Conservation (phyloP, 495 filamentous ascomycete species). For the Hypoxylon cercidicola region DNA sequence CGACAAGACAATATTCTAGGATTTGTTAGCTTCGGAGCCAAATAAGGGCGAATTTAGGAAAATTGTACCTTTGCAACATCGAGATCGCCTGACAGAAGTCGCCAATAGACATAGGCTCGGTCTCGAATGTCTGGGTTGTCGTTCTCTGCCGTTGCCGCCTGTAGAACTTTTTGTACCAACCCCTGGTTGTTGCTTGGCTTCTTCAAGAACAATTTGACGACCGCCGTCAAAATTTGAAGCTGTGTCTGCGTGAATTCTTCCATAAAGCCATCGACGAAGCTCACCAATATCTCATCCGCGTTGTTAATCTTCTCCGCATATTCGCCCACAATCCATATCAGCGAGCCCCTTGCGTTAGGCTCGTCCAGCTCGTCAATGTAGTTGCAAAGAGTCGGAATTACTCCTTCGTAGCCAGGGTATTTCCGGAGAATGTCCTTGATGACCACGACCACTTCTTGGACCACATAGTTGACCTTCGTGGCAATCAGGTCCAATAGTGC, state of each 20-base stretch:
- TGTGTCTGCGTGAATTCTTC: constrained; percentile 96
- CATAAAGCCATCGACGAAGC: constrained; percentile 91
- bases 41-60: not conserved
- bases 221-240: constrained; percentile 93
- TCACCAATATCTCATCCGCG: constrained; percentile 85
- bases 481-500: constrained; percentile 92
- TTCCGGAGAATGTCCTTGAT: constrained; percentile 99
- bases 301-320: constrained; percentile 99
- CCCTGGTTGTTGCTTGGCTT: constrained; percentile 88
- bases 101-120: constrained; percentile 98
- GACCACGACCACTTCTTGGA: constrained; percentile 96
- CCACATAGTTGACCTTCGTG: constrained; percentile 98
- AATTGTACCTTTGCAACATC: constrained; percentile 77
- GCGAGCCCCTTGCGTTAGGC: constrained; percentile 86
- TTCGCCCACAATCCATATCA: constrained; percentile 99
- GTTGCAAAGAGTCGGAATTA: constrained; percentile 95
- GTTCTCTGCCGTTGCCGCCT: constrained; percentile 90
- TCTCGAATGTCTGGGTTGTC: constrained; percentile 98
- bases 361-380: constrained; percentile 98
- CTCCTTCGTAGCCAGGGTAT: constrained; percentile 97
- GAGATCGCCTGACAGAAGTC: constrained; percentile 91
- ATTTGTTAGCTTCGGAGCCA: constrained; percentile 32
- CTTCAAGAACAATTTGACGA: constrained; percentile 97
- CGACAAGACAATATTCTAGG: constrained; percentile 86
- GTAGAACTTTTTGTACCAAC: constrained; percentile 91